Base-by-base conservation (phyloP, 2,329 filamentous ascomycete species). In the Penicillium fuscoglaucum region DNA sequence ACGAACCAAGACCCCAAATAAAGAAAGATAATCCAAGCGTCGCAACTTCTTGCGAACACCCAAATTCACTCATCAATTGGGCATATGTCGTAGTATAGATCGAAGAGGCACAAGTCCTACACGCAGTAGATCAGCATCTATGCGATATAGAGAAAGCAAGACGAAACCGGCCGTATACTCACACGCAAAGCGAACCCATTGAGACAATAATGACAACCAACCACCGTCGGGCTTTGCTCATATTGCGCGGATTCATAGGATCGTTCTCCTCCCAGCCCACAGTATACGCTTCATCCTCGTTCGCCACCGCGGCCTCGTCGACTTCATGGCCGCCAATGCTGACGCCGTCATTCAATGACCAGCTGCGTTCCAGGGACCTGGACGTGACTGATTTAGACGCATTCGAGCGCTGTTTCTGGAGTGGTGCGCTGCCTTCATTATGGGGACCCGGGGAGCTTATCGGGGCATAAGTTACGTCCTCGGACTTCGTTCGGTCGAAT, bases 31-130 rank as follows among this genome's bases (percentile, higher is more conserved):
- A 78, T 0, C 93, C 93, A 10, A 96, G 74, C 3, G 91, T 91
- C 13, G 89, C 90, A 26, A 96, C 83, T 50, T 90, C 80, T 56
- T 84, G 83, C 0, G 89, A 89, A 66, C 84, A 84, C 63, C 84
- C 77, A 67, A 96, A 96, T 59, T 96, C 90, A 28, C 80, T 77
- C 61, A 88, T 85, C 75, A 96, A 85, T 74, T 95, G 89, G 19
- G 69, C 71, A 73, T 96, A 97, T 0, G 90, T 95, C 13, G 86
- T 85, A 0, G 91, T 93, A 75, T 97, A 96, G 67, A 96, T 86
- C n/a, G 91, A 95, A 48, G 89, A 93, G 1, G 90, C 86, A 71
- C 88, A 91, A 9, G 92, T 96, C 54, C 89, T 92, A 67, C 15
- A 33, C 24, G 15, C 29, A 44, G 28, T 28, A 15, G 6, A 43